Conservation (phyloP, 2,329 filamentous ascomycete genomes). For the Ophiostoma piceae region DNA sequence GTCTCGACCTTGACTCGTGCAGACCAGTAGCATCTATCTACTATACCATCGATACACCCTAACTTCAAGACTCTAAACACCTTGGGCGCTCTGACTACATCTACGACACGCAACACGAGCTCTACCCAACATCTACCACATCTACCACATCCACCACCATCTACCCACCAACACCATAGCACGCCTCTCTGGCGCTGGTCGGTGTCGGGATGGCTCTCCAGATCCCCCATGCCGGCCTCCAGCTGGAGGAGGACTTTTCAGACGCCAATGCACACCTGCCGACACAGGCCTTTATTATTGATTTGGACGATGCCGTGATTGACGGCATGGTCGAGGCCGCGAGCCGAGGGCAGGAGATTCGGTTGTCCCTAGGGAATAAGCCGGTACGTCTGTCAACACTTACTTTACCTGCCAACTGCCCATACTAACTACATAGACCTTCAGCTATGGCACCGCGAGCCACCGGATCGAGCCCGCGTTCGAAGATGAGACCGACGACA, state of each 20-base stretch:
- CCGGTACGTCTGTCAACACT: constrained; percentile 54
- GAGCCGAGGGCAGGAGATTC: constrained; percentile 51
- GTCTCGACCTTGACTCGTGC: background rate
- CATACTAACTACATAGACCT: too few relatives aligned
- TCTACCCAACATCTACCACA: too few relatives aligned
- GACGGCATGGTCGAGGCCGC: constrained; percentile 59
- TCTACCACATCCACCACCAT: background rate
- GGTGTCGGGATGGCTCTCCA: constrained; percentile 40
- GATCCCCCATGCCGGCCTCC: constrained; percentile 54
- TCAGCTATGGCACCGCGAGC: constrained; percentile 50
- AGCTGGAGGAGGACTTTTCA: constrained; percentile 51
- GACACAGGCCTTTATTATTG: constrained; percentile 53
- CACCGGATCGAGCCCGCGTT: constrained; percentile 42
- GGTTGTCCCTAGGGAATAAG: constrained; percentile 52
- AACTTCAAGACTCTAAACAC: too few relatives aligned
- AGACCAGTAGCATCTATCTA: too few relatives aligned
- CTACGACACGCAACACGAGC: too few relatives aligned
- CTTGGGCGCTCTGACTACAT: too few relatives aligned
- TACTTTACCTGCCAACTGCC: too few relatives aligned
- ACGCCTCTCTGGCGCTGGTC: constrained; percentile 27
- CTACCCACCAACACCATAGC: background rate
- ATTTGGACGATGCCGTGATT: constrained; percentile 53
- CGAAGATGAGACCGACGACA: constrained; percentile 42
- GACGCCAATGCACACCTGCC: constrained; percentile 43
- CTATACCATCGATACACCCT: too few relatives aligned